A percentile compares a stretch with the other conserved stretches of the same genome.
Evolutionary conservation across 2,329 filamentous ascomycete genomes (phyloP).

Genomic region (Sporothrix euskadiensis): DNA sequence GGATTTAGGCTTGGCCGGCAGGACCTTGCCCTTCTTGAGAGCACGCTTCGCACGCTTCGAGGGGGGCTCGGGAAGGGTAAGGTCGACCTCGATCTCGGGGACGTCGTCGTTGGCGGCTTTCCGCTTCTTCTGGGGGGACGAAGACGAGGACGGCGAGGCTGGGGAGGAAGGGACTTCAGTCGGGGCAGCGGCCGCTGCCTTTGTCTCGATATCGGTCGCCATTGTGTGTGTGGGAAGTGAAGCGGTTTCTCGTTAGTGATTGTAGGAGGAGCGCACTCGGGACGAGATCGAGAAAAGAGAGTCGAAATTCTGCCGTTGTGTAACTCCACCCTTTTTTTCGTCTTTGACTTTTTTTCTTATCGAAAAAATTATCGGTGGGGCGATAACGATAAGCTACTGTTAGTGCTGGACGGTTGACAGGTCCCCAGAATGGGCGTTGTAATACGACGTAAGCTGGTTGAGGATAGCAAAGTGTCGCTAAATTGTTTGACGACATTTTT

Average conservation of each 20-base stretch:
- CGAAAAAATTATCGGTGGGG: neutral
- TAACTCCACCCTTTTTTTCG: neutral
- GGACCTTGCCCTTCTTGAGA: constrained; percentile 77
- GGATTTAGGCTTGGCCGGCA: constrained; percentile 47
- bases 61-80: constrained; percentile 85
- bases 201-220: constrained; percentile 17
- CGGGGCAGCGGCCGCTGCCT: neutral
- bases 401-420: neutral
- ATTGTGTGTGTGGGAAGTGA: neutral
- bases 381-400: constrained; percentile 23
- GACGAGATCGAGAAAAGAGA: neutral
- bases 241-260: neutral
- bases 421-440: neutral
- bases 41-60: constrained; percentile 91
- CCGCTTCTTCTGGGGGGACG: constrained; percentile 70
- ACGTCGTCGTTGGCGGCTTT: constrained; percentile 52
- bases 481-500: neutral
- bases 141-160: constrained; percentile 36
- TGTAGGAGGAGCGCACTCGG: neutral
- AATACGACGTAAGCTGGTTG: no score
- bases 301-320: neutral
- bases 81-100: constrained; percentile 83
- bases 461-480: neutral
- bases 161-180: constrained; percentile 16
- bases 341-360: constrained; percentile 21